Evolutionary conservation across 2,329 filamentous ascomycete species (phyloP), one percentile per base, ranked within the genome.

Genomic region (Microthyrium microscopicum): DNA sequence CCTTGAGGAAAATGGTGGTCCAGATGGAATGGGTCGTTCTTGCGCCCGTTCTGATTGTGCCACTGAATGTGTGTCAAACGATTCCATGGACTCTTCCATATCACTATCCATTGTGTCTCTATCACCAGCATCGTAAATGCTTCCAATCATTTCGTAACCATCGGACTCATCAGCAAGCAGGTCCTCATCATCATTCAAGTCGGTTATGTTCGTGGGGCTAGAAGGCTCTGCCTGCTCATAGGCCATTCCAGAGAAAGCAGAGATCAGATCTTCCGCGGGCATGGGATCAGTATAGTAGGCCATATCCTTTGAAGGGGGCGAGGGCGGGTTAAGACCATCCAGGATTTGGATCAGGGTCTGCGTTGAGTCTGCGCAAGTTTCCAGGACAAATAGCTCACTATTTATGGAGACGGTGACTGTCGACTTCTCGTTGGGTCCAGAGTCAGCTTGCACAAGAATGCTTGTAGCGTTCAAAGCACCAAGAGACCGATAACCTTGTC

Each of bases 331-430:
- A 4, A 98, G 63, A 1, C 78, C 84, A 46, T 79, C 82, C 12
- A 85, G 58, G 26, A 92, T 67, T 2, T 70, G 66, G 33, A 93
- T 77, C 11, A 98, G 64, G 0, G 89, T 98, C 51, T 94, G 84
- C 0, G 84, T 95, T 2, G 89, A 98, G 54, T 98, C 89, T 20
- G 89, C 89, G 47, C 91, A 98, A 1, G 85, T 91, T 54, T 98
- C 89, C 5, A 98, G 59, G 21, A 98, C 76, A 34, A 98, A 64
- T 2, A 98, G 64, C 42, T 92, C 78, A 46, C 93, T 85, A 39
- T 73, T 73, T 29, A 95, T 60, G 41, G 92, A 81, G 1, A 94
- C 65, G 43, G 89, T 77, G 11, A 94, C 55, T 26, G 72, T 68
- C 41, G 75, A 77, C 20, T 73, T 64, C 1, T 65, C 69, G 22